These are phyloP conservation scores for Colletotrichum theobromicola DNA, from an alignment of 2,329 filamentous ascomycete species.

Conservation along the genomic window DNA sequence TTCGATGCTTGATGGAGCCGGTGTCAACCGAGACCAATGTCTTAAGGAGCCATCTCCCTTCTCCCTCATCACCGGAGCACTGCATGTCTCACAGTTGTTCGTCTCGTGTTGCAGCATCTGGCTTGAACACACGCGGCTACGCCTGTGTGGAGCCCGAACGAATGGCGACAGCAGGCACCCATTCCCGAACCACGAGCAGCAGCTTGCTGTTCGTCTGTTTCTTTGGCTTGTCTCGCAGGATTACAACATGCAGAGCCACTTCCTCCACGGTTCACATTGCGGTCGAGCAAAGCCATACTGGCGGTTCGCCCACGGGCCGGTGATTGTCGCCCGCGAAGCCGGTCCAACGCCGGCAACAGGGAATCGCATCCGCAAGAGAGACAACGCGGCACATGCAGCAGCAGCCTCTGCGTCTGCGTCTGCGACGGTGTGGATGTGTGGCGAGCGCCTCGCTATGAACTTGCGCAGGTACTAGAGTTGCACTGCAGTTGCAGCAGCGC, in stretches of 20 bases:
- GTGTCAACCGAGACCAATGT: background rate
- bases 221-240: background rate
- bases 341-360: background rate
- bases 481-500: background rate
- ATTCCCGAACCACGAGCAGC: background rate
- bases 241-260: background rate
- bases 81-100: background rate
- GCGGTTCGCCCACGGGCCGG: background rate
- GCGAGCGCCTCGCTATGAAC: background rate
- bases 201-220: background rate
- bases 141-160: background rate
- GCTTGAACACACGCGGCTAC: background rate
- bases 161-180: background rate
- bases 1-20: background rate
- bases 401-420: background rate
- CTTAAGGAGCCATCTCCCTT: background rate
- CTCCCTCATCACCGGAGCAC: background rate
- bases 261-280: background rate
- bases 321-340: background rate
- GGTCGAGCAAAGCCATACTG: background rate
- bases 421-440: background rate
- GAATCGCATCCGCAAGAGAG: background rate
- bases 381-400: background rate
- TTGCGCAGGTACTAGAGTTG: constrained; percentile 5
- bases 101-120: background rate